These are phyloP conservation scores for Mariannaea elegans DNA, from an alignment of 2,329 filamentous ascomycete species.

Conservation along the genomic window DNA sequence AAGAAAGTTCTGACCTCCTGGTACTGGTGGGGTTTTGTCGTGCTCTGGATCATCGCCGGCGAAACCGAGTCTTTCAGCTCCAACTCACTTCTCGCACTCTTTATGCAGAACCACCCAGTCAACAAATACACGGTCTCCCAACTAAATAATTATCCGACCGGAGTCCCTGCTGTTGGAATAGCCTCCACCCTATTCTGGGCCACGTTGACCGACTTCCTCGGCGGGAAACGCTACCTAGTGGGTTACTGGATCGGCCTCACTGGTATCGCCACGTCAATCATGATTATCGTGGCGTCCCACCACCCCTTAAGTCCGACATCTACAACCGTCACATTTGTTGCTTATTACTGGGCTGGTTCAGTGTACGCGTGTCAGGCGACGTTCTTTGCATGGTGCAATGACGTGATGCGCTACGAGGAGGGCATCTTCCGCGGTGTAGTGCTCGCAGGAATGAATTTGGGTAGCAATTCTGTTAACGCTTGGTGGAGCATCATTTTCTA, in stretches of 20 bases:
- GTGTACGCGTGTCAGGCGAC: constrained; percentile 79
- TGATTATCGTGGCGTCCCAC: constrained; percentile 65
- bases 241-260: constrained; percentile 74
- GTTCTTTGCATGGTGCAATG: constrained; percentile 81
- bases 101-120: constrained; percentile 58
- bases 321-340: constrained; percentile 66
- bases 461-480: constrained; percentile 73
- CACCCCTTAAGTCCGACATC: constrained; percentile 49
- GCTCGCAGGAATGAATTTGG: constrained; percentile 76
- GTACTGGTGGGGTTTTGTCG: constrained; percentile 73
- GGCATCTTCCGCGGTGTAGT: constrained; percentile 71
- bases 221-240: constrained; percentile 71
- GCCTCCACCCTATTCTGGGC: constrained; percentile 74
- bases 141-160: constrained; percentile 66
- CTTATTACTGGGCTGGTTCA: constrained; percentile 75
- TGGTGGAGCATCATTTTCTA: constrained; percentile 81
- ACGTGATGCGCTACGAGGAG: constrained; percentile 71
- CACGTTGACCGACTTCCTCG: constrained; percentile 70
- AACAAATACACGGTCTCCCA: constrained; percentile 56
- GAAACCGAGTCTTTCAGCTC: constrained; percentile 76
- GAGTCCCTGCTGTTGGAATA: constrained; percentile 65
- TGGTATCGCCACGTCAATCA: constrained; percentile 67
- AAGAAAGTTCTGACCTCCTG: constrained; percentile 66
- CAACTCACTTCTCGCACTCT: constrained; percentile 65
- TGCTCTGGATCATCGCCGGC: constrained; percentile 75